Conservation (phyloP, 345 rosid species). For the Lagerstroemia speciosa region DNA sequence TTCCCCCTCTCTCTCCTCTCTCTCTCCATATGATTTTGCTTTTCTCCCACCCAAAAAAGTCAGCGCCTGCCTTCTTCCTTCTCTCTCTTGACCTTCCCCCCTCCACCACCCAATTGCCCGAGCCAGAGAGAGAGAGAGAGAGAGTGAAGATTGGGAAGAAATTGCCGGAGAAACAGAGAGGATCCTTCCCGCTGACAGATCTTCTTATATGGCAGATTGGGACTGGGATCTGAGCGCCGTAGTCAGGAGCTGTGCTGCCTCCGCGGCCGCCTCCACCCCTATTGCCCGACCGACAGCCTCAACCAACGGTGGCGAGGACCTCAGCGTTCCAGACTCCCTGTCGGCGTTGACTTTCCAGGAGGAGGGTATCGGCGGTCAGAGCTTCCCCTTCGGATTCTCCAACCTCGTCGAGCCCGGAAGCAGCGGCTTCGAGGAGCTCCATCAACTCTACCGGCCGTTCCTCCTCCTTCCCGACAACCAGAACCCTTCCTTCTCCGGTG, state of each 20-base stretch:
- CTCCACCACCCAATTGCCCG: slow-evolving; percentile 5
- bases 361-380: slow-evolving; percentile 8
- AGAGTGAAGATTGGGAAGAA: neutral
- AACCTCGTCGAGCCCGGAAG: slow-evolving; percentile 11
- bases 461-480: neutral
- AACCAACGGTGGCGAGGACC: neutral
- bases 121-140: neutral
- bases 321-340: slow-evolving; percentile 26
- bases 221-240: slow-evolving; percentile 80
- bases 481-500: neutral
- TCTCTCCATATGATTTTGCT: neutral
- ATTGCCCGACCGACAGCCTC: neutral
- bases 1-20: neutral
- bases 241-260: slow-evolving; percentile 51
- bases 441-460: slow-evolving; percentile 50
- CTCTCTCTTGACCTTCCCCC: slow-evolving; percentile 23
- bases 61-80: slow-evolving; percentile 55
- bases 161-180: neutral
- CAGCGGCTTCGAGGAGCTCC: slow-evolving; percentile 34
- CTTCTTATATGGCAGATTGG: slow-evolving; percentile 14
- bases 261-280: neutral
- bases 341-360: slow-evolving; percentile 30
- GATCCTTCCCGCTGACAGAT: neutral
- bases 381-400: slow-evolving; percentile 24
- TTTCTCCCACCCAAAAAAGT: slow-evolving; percentile 31